Evolutionary conservation across 441 rosid genomes (phyloP), one percentile per base, ranked within the genome.

Genomic region (Omphalea diandra): DNA sequence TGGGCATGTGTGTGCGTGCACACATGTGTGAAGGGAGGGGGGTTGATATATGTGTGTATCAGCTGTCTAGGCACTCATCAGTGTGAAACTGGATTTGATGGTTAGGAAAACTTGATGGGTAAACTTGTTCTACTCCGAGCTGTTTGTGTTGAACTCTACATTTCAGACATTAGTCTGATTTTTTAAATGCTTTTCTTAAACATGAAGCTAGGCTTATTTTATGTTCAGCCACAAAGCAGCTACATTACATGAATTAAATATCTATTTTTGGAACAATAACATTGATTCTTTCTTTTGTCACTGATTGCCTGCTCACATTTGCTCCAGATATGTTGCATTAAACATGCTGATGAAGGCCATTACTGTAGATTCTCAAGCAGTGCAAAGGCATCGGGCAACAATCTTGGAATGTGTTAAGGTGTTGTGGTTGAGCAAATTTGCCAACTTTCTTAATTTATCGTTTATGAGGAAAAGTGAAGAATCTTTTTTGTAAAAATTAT

Each of bases 321-420:
- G 62, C 85, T 72, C 71, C 88, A 96, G 98, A 77, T 96, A 88
- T 78, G 99, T 96, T 82, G 99, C 99, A 65, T 76, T 93, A 74
- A 96, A 93, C 87, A 96, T 96, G 97, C 84, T 96, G 81, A 96
- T 87, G 98, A 96, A 79, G 87, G 99, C 98, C 75, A 86, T 96
- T 65, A 69, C 86, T 24, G 93, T 96, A 63, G 99, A 93, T 80
- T 83, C 93, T 75, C 98, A 90, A 88, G 97, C 99, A 44, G 97
- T 96, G 76, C 99, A 96, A 79, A 91, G 99, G 81, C 99, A 96
- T 75, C 89, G 97, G 56, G 97, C 87, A 58, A 96, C 97, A 43
- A 90, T 96, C 61, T 83, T 96, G 87, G 97, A 96, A 88, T 93
- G 99, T 79, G 98, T 96, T 38, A 96, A 93, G 97, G 99, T 91